Percentiles rank a stretch among this genome's conserved stretches.
These are phyloP conservation scores for Aspergillus sp. DNA, from an alignment of 2,329 filamentous ascomycete genomes.

Conservation along the genomic window DNA sequence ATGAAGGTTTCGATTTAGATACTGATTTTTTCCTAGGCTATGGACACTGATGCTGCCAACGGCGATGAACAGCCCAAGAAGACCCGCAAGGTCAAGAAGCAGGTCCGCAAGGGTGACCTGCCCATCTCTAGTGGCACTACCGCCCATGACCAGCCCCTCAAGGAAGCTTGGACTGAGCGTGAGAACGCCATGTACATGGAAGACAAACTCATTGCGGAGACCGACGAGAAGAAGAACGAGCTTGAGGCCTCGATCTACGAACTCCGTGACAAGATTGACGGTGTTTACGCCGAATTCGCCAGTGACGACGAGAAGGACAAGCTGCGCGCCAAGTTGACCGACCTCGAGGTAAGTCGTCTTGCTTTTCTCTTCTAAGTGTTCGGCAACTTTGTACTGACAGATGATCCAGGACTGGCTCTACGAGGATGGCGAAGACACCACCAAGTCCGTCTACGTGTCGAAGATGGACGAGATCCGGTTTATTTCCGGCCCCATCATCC, in stretches of 20 bases:
- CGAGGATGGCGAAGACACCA: conserved; percentile 90
- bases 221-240: conserved; percentile 99
- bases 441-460: conserved; percentile 86
- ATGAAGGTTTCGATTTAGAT: background rate
- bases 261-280: conserved; percentile 89
- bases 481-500: conserved; percentile 83
- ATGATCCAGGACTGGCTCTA: conserved; percentile 87
- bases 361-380: background rate
- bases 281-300: conserved; percentile 81
- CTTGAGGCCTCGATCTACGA: conserved; percentile 98
- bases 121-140: conserved; percentile 79
- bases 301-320: conserved; percentile 89
- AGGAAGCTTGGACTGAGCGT: conserved; percentile 68
- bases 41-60: conserved; percentile 70
- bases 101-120: conserved; percentile 94
- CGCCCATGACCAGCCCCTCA: conserved; percentile 66
- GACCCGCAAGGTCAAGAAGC: conserved; percentile 98
- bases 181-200: conserved; percentile 93
- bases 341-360: conserved; percentile 67
- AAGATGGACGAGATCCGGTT: conserved; percentile 96
- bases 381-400: conserved; percentile 13
- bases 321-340: conserved; percentile 76
- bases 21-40: conserved; percentile 54
- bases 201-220: conserved; percentile 97
- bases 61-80: conserved; percentile 67